These are phyloP conservation scores for Salix udensis DNA, from an alignment of 345 rosid genomes.

Conservation along the genomic window DNA sequence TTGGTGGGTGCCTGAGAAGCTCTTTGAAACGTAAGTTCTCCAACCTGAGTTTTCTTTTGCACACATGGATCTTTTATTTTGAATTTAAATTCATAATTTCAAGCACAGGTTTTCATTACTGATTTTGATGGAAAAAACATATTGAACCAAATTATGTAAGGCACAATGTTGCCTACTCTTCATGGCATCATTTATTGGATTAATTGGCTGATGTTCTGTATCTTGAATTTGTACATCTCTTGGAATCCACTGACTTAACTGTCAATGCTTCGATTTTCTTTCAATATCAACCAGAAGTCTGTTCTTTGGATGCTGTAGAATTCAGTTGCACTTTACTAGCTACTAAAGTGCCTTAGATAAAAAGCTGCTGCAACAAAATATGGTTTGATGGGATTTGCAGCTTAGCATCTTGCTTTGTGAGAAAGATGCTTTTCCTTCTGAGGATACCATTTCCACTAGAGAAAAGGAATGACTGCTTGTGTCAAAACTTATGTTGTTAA, in stretches of 20 bases:
- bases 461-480: no score
- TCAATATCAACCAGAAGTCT: no score
- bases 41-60: conserved; percentile 8
- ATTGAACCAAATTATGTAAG: neutral
- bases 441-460: no score
- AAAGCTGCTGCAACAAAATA: no score
- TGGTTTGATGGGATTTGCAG: neutral
- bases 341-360: no score
- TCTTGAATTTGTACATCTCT: neutral
- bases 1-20: conserved; percentile 99
- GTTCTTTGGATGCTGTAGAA: neutral
- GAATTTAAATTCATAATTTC: neutral
- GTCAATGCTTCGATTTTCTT: neutral
- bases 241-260: neutral
- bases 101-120: neutral
- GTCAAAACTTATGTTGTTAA: no score
- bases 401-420: neutral
- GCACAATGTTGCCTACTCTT: neutral
- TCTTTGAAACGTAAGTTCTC: conserved; percentile 67
- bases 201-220: neutral
- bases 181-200: neutral
- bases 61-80: neutral
- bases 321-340: neutral
- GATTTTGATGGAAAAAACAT: conserved; percentile 1
- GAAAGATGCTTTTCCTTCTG: no score